These are phyloP conservation scores for Blastocystis hominis DNA, from an alignment of 352 stramenopile genomes.

Conservation along the genomic window DNA sequence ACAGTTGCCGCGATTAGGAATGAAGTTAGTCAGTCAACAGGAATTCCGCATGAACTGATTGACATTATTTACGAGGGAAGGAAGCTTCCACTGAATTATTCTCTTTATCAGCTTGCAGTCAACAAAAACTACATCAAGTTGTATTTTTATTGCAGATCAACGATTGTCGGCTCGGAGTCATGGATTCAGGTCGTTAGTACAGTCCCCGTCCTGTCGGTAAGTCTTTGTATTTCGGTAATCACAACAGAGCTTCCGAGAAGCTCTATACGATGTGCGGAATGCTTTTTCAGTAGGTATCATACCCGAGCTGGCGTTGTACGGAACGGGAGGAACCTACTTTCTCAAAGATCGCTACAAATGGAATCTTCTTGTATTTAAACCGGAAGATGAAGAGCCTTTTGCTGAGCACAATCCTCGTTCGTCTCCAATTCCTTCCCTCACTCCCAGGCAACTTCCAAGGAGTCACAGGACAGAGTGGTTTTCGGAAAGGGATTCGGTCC, in stretches of 20 bases:
- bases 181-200: constrained; percentile 25
- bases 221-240: neutral
- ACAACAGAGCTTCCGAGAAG: neutral
- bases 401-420: constrained; percentile 90
- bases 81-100: neutral
- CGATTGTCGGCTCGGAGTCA: neutral
- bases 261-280: constrained; percentile 71
- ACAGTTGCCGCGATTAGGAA: neutral
- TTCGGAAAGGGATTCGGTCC: constrained; percentile 70
- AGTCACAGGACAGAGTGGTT: constrained; percentile 55
- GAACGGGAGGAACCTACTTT: constrained; percentile 93
- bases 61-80: constrained; percentile 8
- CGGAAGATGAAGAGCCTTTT: constrained; percentile 93
- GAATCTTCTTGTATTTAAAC: constrained; percentile 91
- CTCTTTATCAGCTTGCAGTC: constrained; percentile 26
- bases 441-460: constrained; percentile 16
- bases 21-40: constrained; percentile 9
- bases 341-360: constrained; percentile 82
- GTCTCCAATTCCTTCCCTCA: constrained; percentile 62
- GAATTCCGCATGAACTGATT: constrained; percentile 1
- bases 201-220: neutral
- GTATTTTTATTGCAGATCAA: neutral
- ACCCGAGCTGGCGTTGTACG: constrained; percentile 82
- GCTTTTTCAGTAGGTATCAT: constrained; percentile 79
- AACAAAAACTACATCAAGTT: neutral